phyloP scores from a whole-genome alignment of 257 asterid genomes.

The Forsythia suspensa region DNA sequence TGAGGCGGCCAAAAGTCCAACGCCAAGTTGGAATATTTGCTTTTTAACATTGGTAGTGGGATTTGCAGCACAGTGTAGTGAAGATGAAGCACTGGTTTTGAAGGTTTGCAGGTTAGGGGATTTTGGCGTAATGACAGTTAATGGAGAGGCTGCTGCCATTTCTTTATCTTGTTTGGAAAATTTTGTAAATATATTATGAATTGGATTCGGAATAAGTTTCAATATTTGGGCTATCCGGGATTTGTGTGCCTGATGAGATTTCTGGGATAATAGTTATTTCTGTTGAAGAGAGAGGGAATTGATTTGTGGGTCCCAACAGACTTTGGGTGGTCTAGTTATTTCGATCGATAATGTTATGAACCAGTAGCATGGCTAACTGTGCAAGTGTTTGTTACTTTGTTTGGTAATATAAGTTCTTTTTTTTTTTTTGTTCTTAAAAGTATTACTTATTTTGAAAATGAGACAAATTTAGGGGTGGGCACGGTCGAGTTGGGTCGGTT shows the following conservation, averaged over 20 bases:
- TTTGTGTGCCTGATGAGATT: slow-evolving; percentile 36
- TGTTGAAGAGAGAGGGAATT: neutral
- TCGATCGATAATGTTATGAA: neutral
- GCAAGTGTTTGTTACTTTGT: too few species aligned
- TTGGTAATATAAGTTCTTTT: too few species aligned
- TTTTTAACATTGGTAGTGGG: slow-evolving; percentile 35
- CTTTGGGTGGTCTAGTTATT: neutral
- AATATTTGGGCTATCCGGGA: slow-evolving; percentile 27
- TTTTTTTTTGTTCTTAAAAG: too few species aligned
- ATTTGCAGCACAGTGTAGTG: slow-evolving; percentile 19
- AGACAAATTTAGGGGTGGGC: too few species aligned
- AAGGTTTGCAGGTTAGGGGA: slow-evolving; percentile 34
- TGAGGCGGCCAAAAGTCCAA: slow-evolving; percentile 71
- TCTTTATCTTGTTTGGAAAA: neutral
- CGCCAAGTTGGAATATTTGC: slow-evolving; percentile 50
- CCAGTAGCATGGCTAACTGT: too few species aligned
- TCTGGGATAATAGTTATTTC: slow-evolving; percentile 22
- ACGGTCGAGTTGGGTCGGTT: too few species aligned
- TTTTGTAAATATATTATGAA: neutral
- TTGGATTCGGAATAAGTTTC: slow-evolving; percentile 1
- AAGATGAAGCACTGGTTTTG: slow-evolving; percentile 37
- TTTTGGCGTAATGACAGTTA: slow-evolving; percentile 44
- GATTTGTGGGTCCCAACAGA: neutral
- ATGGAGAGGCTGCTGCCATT: slow-evolving; percentile 66
- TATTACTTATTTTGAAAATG: too few species aligned